Conservation (phyloP, 1,284 basidiomycete species). For the Athelia sp. region DNA sequence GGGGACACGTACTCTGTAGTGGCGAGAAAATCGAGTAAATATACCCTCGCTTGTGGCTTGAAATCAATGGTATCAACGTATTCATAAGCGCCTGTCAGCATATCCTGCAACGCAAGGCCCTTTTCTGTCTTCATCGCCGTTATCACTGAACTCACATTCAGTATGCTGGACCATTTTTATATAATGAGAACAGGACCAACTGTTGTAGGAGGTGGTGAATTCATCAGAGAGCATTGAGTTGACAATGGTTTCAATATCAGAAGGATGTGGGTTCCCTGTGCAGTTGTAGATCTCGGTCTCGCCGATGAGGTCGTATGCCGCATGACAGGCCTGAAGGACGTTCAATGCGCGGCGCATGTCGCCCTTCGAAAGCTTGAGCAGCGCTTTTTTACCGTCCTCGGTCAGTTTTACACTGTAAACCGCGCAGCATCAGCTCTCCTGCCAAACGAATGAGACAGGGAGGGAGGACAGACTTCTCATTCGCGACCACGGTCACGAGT, state of each 20-base stretch:
- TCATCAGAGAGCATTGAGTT: constrained; percentile 96
- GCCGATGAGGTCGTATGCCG: constrained; percentile 86
- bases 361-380: constrained; percentile 90
- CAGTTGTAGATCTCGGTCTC: constrained; percentile 95
- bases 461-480: constrained; percentile 68
- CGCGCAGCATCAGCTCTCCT: constrained; percentile 3
- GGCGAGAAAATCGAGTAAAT: constrained; percentile 87
- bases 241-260: constrained; percentile 90
- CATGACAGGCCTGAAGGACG: constrained; percentile 96
- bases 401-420: constrained; percentile 76
- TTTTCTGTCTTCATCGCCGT: constrained; percentile 85
- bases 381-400: constrained; percentile 81
- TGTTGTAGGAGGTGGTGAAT: constrained; percentile 88
- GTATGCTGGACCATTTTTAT: background rate
- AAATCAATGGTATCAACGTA: constrained; percentile 85
- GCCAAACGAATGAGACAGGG: background rate
- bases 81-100: constrained; percentile 92
- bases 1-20: constrained; percentile 74
- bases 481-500: constrained; percentile 75
- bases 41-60: constrained; percentile 82
- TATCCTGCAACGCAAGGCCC: constrained; percentile 92
- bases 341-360: constrained; percentile 98
- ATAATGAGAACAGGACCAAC: constrained; percentile 43
- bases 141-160: constrained; percentile 58
- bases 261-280: constrained; percentile 93